phyloP scores from a whole-genome alignment of 176 grass and related monocot species.

The Musa schizocarpa region DNA sequence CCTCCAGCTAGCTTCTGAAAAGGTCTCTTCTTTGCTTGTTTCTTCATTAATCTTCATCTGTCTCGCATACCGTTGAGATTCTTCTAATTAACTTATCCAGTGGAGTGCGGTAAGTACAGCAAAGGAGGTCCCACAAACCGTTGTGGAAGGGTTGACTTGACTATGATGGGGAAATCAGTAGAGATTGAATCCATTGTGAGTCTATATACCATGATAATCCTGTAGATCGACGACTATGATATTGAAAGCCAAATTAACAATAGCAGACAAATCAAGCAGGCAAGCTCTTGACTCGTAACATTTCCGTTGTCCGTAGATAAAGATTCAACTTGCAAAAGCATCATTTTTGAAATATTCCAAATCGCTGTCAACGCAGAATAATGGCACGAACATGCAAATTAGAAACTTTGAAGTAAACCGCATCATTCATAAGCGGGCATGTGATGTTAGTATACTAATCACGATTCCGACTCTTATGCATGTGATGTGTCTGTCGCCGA shows the following conservation, averaged over 20 bases:
- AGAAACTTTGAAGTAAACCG: not conserved
- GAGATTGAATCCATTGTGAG: too few relatives aligned
- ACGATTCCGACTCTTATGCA: not conserved
- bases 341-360: not conserved
- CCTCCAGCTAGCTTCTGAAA: not conserved
- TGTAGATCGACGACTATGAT: too few relatives aligned
- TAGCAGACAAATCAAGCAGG: too few relatives aligned
- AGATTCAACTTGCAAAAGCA: not conserved
- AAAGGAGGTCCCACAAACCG: not conserved
- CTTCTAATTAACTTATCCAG: not conserved
- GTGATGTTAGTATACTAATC: not conserved
- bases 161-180: too few relatives aligned
- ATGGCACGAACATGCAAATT: not conserved
- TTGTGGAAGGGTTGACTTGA: not conserved
- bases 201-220: too few relatives aligned
- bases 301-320: not conserved
- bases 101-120: not conserved
- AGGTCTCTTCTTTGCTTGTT: too few relatives aligned
- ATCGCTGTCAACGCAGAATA: not conserved
- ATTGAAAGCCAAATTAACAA: too few relatives aligned
- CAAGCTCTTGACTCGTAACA: too few relatives aligned
- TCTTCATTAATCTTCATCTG: not conserved
- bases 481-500: too few relatives aligned
- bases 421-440: not conserved
- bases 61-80: not conserved